phyloP scores from a whole-genome alignment of 1,284 basidiomycete genomes.

The Flammula alnicola region DNA sequence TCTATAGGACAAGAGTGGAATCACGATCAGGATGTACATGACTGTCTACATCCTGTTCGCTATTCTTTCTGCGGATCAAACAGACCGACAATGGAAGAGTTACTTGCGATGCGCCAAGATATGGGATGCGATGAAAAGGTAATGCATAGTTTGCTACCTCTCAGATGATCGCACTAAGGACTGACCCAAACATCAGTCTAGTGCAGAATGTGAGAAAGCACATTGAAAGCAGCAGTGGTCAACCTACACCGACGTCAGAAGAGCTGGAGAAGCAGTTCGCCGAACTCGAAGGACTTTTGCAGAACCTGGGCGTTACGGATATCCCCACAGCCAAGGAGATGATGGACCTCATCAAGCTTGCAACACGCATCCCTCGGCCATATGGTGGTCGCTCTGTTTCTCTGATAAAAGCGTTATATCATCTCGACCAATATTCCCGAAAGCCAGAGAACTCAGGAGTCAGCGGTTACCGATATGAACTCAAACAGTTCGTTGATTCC shows the following conservation, averaged over 20 bases:
- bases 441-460: constrained; percentile 7
- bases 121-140: constrained; percentile 17
- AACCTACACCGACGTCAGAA: too few species aligned
- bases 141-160: too few species aligned
- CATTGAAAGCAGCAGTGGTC: constrained; percentile 1
- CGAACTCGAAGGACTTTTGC: constrained; percentile 17
- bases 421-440: constrained; percentile 16
- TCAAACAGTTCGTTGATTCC: constrained; percentile 16
- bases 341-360: constrained; percentile 24
- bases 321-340: constrained; percentile 19
- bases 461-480: constrained; percentile 8
- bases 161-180: background rate
- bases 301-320: constrained; percentile 9
- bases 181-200: background rate
- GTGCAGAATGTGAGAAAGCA: constrained; percentile 4
- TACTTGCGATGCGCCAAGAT: constrained; percentile 15
- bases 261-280: constrained; percentile 10
- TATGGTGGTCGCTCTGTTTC: constrained; percentile 23
- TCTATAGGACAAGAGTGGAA: constrained; percentile 11
- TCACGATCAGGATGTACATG: constrained; percentile 18
- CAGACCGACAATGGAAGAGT: constrained; percentile 12
- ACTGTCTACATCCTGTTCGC: constrained; percentile 23
- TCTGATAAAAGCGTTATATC: constrained; percentile 20
- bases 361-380: constrained; percentile 21
- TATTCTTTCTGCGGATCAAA: constrained; percentile 5